phyloP scores from a whole-genome alignment of 768 basidiomycete genomes.

The Porphyrellus cyaneotinctus region DNA sequence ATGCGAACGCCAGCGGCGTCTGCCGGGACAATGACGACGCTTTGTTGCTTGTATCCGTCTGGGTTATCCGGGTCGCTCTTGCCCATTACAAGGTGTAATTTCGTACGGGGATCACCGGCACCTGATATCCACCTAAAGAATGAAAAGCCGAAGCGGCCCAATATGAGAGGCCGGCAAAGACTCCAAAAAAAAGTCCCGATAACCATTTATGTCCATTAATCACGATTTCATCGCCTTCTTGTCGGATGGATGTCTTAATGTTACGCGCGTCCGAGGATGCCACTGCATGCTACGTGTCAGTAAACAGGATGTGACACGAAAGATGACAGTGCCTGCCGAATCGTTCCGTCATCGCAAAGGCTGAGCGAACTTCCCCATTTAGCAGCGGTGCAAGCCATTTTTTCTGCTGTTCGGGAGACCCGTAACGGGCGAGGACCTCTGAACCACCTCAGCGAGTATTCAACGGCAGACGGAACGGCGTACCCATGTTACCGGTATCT shows the following conservation, averaged over 20 bases:
- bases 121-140: slow-evolving; percentile 89
- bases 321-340: slow-evolving; percentile 47
- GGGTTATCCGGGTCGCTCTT: slow-evolving; percentile 86
- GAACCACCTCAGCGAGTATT: slow-evolving; percentile 11
- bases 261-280: slow-evolving; percentile 97
- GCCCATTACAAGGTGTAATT: slow-evolving; percentile 90
- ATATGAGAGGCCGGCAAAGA: slow-evolving; percentile 10
- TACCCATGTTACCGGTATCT: slow-evolving; percentile 98
- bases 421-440: slow-evolving; percentile 97
- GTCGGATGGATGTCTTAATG: slow-evolving; percentile 80
- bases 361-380: slow-evolving; percentile 89
- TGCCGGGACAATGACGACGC: slow-evolving; percentile 91
- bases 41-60: slow-evolving; percentile 78
- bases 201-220: slow-evolving; percentile 98
- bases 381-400: slow-evolving; percentile 86
- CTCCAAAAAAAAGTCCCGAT: slow-evolving; percentile 1
- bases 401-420: slow-evolving; percentile 85
- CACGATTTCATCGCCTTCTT: slow-evolving; percentile 83
- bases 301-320: slow-evolving; percentile 1
- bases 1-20: slow-evolving; percentile 83
- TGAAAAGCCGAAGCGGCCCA: slow-evolving; percentile 5
- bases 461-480: background rate
- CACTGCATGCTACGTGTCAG: slow-evolving; percentile 35
- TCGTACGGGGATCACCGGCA: slow-evolving; percentile 88
- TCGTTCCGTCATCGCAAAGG: slow-evolving; percentile 97